Percentiles rank a stretch among this genome's conserved stretches.
Conservation (phyloP, 2,329 filamentous ascomycete species). For the Knufia petricola region DNA sequence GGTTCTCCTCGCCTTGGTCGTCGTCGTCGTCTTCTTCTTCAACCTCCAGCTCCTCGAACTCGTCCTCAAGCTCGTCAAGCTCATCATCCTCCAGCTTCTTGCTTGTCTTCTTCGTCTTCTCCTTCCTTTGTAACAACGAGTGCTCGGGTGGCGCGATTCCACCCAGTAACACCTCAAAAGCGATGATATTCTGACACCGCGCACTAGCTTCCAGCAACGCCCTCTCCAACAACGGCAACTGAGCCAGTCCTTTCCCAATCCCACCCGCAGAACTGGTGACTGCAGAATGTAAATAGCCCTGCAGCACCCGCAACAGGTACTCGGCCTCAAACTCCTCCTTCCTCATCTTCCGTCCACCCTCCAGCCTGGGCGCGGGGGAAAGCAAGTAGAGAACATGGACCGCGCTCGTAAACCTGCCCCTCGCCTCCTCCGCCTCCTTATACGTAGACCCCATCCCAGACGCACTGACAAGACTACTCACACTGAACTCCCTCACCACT, state of each 20-base stretch:
- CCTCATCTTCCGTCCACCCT: conserved; percentile 30
- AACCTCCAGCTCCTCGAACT: conserved; percentile 10
- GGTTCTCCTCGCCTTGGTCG: conserved; percentile 31
- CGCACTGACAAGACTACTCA: conserved; percentile 45
- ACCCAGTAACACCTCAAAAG: conserved; percentile 68
- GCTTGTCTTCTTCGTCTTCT: conserved; percentile 15
- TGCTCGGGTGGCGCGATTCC: conserved; percentile 58
- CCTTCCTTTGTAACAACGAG: conserved; percentile 44
- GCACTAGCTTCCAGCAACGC: conserved; percentile 72
- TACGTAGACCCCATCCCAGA: conserved; percentile 36
- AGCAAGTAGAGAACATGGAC: conserved; percentile 70
- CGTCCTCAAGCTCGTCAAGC: conserved; percentile 6
- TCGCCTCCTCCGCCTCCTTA: conserved; percentile 62
- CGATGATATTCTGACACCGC: conserved; percentile 84
- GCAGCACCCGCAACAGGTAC: conserved; percentile 64
- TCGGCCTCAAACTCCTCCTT: conserved; percentile 52
- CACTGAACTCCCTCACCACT: conserved; percentile 72
- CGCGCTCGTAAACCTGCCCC: conserved; percentile 62
- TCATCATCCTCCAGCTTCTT: conserved; percentile 28
- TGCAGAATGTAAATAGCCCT: conserved; percentile 71
- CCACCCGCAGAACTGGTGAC: conserved; percentile 69
- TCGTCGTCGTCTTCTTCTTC: conserved; percentile 8
- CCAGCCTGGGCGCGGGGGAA: conserved; percentile 49
- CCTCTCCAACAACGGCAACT: conserved; percentile 71
- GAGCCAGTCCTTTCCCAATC: conserved; percentile 64